Base-by-base conservation (phyloP, 2,329 filamentous ascomycete genomes). In the Cladophialophora carrionii region DNA sequence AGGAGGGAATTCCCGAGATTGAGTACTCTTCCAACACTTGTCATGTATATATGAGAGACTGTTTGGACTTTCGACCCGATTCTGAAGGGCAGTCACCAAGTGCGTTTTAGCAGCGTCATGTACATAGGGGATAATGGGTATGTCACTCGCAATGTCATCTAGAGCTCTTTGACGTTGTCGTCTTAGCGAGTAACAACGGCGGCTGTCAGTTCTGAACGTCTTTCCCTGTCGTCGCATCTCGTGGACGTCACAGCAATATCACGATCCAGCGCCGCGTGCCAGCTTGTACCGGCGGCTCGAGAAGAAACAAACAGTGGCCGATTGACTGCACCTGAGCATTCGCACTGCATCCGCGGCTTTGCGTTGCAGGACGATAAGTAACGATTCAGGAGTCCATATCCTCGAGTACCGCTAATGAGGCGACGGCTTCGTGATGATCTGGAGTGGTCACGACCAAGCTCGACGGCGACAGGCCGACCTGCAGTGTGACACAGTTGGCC, bases 401-500 rank as follows among this genome's bases (percentile, higher is more conserved):
- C 10, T 49, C 46, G 46, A 6, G 10, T 49, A 51, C 9, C 20
- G 48, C 48, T 29, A 8, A 26, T 12, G 48, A 12, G 9, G 48
- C 24, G 24, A 12, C 20, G 48, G 48, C 48, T 51, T 43, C 6
- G 48, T 51, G 48, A 51, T 20, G 6, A 6, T 26, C 22, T 51
- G 20, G 3, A 14, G 3, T 14, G 12, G 48, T 53, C 57, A 53
- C 48, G 26, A 34, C 41, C 57, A 51, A 49, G 43, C 57, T 32
- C 26, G n/a, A 59, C 43, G 57, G 26, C 20, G 57, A 59, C 37
- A 37, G 57, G 32, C 46, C 24, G 24, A 48, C 37, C 26, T 41
- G 58, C 34, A 37, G 22, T 56, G 59, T 62, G 59, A 56, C 48
- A 51, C 48, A 24, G 20, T 43, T 22, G 22, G 26, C 8, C 14